Evolutionary conservation across 495 filamentous ascomycete species (phyloP).

Genomic region (Talaromyces adpressus): DNA sequence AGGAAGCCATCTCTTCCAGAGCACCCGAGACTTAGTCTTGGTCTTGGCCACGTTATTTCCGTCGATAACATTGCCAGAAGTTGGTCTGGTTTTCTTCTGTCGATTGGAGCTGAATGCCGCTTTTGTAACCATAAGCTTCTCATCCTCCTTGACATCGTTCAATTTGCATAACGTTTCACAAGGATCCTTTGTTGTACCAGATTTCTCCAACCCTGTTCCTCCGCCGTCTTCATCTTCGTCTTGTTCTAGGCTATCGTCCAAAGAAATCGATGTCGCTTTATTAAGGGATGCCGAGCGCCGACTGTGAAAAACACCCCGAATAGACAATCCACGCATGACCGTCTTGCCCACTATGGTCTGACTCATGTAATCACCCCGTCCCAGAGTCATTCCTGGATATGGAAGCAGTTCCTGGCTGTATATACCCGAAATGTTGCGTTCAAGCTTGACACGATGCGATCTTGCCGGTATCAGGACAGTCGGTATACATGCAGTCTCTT

Average conservation of each 20-base stretch:
- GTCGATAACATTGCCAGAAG: not conserved
- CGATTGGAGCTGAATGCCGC: not conserved
- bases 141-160: not conserved
- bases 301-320: constrained; percentile 21
- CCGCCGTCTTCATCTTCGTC: not conserved
- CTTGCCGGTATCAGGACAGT: constrained; percentile 53
- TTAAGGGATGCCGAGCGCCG: constrained; percentile 28
- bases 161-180: not conserved
- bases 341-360: constrained; percentile 39
- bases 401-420: constrained; percentile 82
- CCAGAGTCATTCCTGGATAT: constrained; percentile 74
- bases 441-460: constrained; percentile 69
- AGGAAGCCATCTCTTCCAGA: constrained; percentile 5
- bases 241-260: constrained; percentile 16
- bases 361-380: constrained; percentile 49
- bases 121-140: not conserved
- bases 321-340: constrained; percentile 75
- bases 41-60: not conserved
- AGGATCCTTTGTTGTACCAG: not conserved
- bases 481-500: constrained; percentile 15
- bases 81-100: not conserved
- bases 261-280: constrained; percentile 8
- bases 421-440: constrained; percentile 65
- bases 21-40: not conserved
- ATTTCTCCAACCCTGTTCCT: not conserved